These are phyloP conservation scores for Neurospora intermedia DNA, from an alignment of 495 filamentous ascomycete species.

Conservation along the genomic window DNA sequence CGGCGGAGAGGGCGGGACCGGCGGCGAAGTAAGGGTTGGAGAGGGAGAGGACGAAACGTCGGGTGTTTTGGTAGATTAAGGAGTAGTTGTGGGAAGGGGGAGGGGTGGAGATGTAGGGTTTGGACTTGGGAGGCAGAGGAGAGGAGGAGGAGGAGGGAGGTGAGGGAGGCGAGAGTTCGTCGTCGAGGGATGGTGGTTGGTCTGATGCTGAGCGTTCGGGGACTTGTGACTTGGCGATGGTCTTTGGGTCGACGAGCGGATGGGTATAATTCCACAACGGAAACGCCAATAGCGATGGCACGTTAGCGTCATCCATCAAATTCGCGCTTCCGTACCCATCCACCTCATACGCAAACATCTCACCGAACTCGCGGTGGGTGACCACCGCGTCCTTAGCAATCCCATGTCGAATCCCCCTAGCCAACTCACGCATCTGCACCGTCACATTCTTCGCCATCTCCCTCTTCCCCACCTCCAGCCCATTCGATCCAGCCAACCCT, in stretches of 20 bases:
- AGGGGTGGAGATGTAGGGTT: neutral
- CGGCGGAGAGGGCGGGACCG: slow-evolving; percentile 42
- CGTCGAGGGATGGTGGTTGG: neutral
- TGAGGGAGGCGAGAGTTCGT: neutral
- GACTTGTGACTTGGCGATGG: slow-evolving; percentile 3
- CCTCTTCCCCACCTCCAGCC: slow-evolving; percentile 6
- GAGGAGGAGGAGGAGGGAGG: neutral
- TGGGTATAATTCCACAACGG: slow-evolving; percentile 24
- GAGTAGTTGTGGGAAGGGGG: slow-evolving; percentile 12
- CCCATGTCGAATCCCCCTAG: slow-evolving; percentile 37
- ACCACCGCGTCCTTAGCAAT: slow-evolving; percentile 34
- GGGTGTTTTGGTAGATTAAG: slow-evolving; percentile 45
- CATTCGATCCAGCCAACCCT: slow-evolving; percentile 21
- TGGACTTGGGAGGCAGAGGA: neutral
- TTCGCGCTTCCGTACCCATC: slow-evolving; percentile 49
- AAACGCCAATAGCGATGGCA: slow-evolving; percentile 44
- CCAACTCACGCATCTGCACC: slow-evolving; percentile 39
- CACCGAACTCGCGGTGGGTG: slow-evolving; percentile 23
- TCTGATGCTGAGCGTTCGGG: neutral
- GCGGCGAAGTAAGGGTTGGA: slow-evolving; percentile 49
- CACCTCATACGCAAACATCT: slow-evolving; percentile 52
- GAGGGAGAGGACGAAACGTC: slow-evolving; percentile 41
- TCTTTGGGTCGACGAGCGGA: neutral
- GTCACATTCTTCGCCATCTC: slow-evolving; percentile 32
- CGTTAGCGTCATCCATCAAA: slow-evolving; percentile 57